Conservation (phyloP, 208 protist genomes). For the Endotrypanum monterogeii region DNA sequence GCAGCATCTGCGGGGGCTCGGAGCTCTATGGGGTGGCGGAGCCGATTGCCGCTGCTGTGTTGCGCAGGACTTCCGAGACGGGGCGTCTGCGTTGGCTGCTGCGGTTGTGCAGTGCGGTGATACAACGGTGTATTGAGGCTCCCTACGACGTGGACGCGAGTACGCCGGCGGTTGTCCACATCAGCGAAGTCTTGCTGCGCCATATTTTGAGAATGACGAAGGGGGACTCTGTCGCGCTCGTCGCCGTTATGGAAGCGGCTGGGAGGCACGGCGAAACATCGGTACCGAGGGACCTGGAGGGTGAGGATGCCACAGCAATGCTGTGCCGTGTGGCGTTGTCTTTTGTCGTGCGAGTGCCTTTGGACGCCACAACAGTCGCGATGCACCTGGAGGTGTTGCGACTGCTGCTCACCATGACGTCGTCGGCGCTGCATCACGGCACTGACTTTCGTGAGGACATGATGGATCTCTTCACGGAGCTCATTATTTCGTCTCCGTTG, state of each 20-base stretch:
- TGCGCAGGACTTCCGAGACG: conserved; percentile 20
- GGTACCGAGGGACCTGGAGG: not conserved
- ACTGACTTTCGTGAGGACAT: conserved; percentile 42
- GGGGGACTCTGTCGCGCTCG: conserved; percentile 39
- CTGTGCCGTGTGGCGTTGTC: conserved; percentile 61
- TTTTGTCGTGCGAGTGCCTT: conserved; percentile 42
- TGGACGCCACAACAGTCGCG: conserved; percentile 38
- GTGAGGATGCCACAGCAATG: conserved; percentile 22
- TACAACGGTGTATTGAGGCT: conserved; percentile 35
- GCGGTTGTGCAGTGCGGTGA: conserved; percentile 31
- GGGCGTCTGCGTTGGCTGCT: conserved; percentile 66
- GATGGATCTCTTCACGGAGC: conserved; percentile 82
- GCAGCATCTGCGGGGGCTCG: conserved; percentile 44
- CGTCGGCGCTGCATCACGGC: conserved; percentile 75
- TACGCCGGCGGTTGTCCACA: conserved; percentile 35
- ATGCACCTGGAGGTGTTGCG: conserved; percentile 54
- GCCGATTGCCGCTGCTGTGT: conserved; percentile 42
- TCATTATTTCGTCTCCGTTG: conserved; percentile 54
- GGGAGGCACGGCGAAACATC: not conserved
- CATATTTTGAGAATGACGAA: conserved; percentile 41
- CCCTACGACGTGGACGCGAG: conserved; percentile 21
- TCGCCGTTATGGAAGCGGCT: conserved; percentile 38
- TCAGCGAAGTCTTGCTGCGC: conserved; percentile 66
- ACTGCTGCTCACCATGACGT: conserved; percentile 77
- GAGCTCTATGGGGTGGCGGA: conserved; percentile 47